Evolutionary conservation across 306 rosid species (phyloP), one percentile per base, ranked within the genome.

Genomic region (Castanospermum australe): DNA sequence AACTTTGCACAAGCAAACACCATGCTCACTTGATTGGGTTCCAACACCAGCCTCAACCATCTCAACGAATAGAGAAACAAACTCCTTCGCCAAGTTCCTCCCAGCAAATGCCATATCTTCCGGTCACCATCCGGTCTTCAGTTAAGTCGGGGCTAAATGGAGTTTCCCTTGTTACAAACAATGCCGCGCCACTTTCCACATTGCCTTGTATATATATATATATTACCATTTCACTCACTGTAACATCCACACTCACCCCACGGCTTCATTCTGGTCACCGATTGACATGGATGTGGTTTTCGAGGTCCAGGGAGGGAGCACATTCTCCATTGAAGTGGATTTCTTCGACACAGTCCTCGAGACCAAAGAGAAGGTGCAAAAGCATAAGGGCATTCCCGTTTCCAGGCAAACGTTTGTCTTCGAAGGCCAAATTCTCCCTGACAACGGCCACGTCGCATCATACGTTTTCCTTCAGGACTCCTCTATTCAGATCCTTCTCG

Each of bases 291-390:
- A 88, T 24, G 78, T 92, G 50, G 41, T 42, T 4, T 80, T 92
- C 15, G 84, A 75, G 44, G 82, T 76, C 2, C 86, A 42, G n/a
- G 48, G 62, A 57, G 83, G 87, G 8, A 20, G 25, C 1, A 4
- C 79, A 1, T 87, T 90, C 88, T 5, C 81, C 28, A 73, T 92
- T 18, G 89, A 88, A 82, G 78, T 87, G 1, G 83, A 90, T 14
- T 90, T 62, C 75, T 90, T 85, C 13, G 90, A 92, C 73, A 80
- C 87, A 0, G 79, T 90, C 0, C 42, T 82, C 0, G 91, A 88
- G 25, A 86, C 90, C 85, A 92, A 92, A 79, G 85, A 87, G 51
- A 92, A 85, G 87, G 68, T 92, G 10, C 64, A 85, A 17, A 90
- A 85, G 50, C 83, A 86, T 67, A 87, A 85, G 2, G 64, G 48